Conservation (phyloP, 1,284 basidiomycete genomes). For the Trichosporon asahii region DNA sequence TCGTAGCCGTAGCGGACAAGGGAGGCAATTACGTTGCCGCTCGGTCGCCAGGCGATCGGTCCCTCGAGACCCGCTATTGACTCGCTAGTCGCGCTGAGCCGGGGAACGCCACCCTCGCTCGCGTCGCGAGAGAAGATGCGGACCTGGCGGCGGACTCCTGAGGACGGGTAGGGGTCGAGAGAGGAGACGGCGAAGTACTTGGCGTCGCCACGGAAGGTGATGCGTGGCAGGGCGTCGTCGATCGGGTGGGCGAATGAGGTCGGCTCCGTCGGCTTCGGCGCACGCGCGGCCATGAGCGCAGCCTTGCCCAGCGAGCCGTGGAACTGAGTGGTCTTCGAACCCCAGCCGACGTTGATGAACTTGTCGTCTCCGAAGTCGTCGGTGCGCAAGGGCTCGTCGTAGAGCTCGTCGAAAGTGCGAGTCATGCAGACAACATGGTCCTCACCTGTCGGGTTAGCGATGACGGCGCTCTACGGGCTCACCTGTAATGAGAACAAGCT, state of each 20-base stretch:
- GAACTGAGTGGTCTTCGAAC: conserved; percentile 94
- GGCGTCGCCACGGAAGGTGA: conserved; percentile 92
- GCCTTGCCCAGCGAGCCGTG: conserved; percentile 92
- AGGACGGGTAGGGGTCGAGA: conserved; percentile 53
- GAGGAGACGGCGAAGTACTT: conserved; percentile 82
- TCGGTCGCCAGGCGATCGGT: conserved; percentile 78
- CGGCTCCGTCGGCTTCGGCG: conserved; percentile 56
- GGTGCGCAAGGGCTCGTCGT: conserved; percentile 69
- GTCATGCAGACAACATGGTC: conserved; percentile 85
- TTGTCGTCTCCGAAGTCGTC: conserved; percentile 83
- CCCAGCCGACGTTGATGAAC: conserved; percentile 96
- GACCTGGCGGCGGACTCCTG: conserved; percentile 58
- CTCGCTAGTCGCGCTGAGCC: conserved; percentile 81
- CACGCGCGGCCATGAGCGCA: conserved; percentile 58
- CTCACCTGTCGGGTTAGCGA: conserved; percentile 57
- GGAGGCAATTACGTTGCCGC: conserved; percentile 77
- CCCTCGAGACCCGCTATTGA: conserved; percentile 77
- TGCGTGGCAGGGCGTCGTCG: conserved; percentile 68
- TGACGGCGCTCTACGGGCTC: conserved; percentile 15
- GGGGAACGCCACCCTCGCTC: conserved; percentile 56
- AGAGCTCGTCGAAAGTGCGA: conserved; percentile 79
- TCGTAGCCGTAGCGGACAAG: conserved; percentile 78
- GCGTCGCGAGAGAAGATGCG: conserved; percentile 71
- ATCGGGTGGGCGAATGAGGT: conserved; percentile 55
- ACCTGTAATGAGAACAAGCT: conserved; percentile 77